phyloP scores from a whole-genome alignment of 2,329 filamentous ascomycete species.

The Beauveria australis region DNA sequence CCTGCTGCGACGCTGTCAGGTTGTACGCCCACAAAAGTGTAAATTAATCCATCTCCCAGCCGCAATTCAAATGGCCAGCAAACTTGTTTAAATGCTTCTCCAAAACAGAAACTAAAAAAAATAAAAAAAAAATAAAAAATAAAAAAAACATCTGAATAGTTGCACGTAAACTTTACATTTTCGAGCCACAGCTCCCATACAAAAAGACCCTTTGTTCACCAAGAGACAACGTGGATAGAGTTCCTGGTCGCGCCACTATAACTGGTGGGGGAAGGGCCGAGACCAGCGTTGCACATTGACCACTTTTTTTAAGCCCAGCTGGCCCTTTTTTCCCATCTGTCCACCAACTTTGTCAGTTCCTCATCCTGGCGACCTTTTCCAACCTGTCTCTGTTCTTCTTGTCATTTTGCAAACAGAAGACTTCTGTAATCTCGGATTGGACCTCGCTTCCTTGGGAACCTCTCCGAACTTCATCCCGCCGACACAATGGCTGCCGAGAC shows the following conservation, averaged over 20 bases:
- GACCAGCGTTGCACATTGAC: constrained; percentile 10
- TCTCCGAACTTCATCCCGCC: constrained; percentile 12
- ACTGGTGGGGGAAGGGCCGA: constrained; percentile 9
- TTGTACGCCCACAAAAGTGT: constrained; percentile 3
- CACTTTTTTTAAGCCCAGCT: constrained; percentile 10
- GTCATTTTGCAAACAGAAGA: background rate
- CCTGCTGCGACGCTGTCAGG: background rate
- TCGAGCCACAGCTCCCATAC: background rate
- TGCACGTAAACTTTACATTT: background rate
- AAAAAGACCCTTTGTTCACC: background rate
- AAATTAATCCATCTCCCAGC: constrained; percentile 6
- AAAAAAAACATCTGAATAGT: background rate
- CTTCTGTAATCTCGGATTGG: background rate
- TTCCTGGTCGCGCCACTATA: background rate
- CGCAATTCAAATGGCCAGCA: background rate
- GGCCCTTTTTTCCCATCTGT: constrained; percentile 5
- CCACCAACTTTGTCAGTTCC: constrained; percentile 7
- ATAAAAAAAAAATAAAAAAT: too few relatives aligned
- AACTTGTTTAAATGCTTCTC: too few relatives aligned
- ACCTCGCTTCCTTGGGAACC: constrained; percentile 6
- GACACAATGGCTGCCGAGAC: constrained; percentile 38
- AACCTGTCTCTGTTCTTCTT: constrained; percentile 1
- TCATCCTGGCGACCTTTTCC: background rate
- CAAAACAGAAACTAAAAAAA: too few relatives aligned
- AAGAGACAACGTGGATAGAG: background rate